These are phyloP conservation scores for Candida buenavistaensis DNA, from an alignment of 1,139 yeast genomes.

Conservation along the genomic window DNA sequence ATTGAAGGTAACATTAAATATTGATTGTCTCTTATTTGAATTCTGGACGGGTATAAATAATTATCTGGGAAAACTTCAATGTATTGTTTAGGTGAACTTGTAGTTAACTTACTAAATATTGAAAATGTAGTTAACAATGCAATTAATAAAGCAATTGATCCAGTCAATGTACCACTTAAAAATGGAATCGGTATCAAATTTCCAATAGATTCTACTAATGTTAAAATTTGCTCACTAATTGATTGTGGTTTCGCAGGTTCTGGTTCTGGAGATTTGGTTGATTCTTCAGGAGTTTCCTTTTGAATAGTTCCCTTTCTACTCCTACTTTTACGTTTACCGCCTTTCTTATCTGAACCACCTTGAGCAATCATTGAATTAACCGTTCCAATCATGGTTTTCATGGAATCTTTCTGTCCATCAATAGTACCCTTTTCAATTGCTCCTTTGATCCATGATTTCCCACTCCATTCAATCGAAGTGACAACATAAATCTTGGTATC, in stretches of 20 bases:
- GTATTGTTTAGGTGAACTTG: background rate
- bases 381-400: constrained; percentile 59
- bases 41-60: constrained; percentile 13
- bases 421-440: constrained; percentile 90
- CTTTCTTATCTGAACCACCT: constrained; percentile 13
- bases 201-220: constrained; percentile 32
- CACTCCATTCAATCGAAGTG: constrained; percentile 83
- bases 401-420: constrained; percentile 82
- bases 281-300: constrained; percentile 14
- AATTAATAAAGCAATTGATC: constrained; percentile 20
- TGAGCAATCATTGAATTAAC: constrained; percentile 46
- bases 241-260: constrained; percentile 11
- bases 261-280: constrained; percentile 7
- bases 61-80: constrained; percentile 13
- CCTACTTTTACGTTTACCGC: constrained; percentile 24
- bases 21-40: constrained; percentile 41
- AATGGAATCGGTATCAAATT: constrained; percentile 29
- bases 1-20: constrained; percentile 48
- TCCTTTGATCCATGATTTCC: constrained; percentile 90
- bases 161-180: constrained; percentile 25
- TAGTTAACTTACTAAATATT: constrained; percentile 9
- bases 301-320: constrained; percentile 20
- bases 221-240: constrained; percentile 22
- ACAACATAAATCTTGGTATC: constrained; percentile 61
- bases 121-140: constrained; percentile 15